Evolutionary conservation across 495 filamentous ascomycete genomes (phyloP), one percentile per base, ranked within the genome.

Genomic region (Tuber melanosporum): DNA sequence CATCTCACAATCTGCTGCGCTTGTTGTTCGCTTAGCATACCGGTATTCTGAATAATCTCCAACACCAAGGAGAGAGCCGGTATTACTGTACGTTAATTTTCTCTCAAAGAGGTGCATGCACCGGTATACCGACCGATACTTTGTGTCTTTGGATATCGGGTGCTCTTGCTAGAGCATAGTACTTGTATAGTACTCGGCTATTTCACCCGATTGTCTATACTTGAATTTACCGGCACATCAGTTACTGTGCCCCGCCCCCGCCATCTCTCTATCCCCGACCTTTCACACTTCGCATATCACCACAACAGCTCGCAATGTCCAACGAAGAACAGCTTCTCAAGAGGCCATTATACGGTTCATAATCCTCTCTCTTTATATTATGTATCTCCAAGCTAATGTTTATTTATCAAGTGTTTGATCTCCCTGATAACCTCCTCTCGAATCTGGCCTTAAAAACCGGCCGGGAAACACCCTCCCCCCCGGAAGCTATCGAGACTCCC

Each of bases 401-500:
- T 49, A 41, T 70, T 15, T 70, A 71, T 62, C 71, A 80, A 94
- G 92, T 97, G 70, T 99, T 95, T 84, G 92, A 97, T 83, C 89
- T 99, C 39, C 94, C 95, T 15, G 84, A 86, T 74, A 91, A 93
- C 83, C 87, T 98, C 77, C 88, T 98, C 71, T 83, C 85, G 66
- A 92, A 91, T 12, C 85, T 99, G 75, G 84, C 87, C 36, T 85
- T 88, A 73, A 93, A 91, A 85, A 83, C 57, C 79, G 84, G 71
- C 84, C 72, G 79, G 82, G 70, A 81, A 82, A 26, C 70, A 84
- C 74, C 72, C 79, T 41, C 76, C 76, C 73, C 74, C 81, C 73
- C 81, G 84, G 72, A 79, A 82, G 22, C 78, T 70, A 20, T 66
- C 83, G 45, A 81, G 84, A 44, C 72, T 70, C 7, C 78, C 80